Base-by-base conservation (phyloP, 192 early-diverging fungal genomes). In the Spizellomyces sp. region DNA sequence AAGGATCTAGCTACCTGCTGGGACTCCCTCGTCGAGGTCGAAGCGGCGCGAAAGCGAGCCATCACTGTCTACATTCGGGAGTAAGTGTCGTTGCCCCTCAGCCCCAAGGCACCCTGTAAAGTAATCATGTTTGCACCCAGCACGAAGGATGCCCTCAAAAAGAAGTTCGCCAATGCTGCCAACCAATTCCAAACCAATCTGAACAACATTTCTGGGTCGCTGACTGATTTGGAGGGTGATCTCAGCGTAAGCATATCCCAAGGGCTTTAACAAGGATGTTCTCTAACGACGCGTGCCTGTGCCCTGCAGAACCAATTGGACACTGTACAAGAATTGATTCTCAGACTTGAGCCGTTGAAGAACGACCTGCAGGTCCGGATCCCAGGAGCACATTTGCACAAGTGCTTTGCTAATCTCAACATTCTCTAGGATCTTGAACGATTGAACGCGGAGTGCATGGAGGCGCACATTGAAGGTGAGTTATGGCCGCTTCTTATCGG, bases 51-150 rank as follows among this genome's bases (percentile, higher is more conserved):
- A 69, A 92, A 98, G 63, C 88, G 90, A 62, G 77, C 81, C 45
- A 91, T 98, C 67, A 95, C 94, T 74, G 82, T 83, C 63, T 91
- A 91, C 66, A 92, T 98, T 64, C 83, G 92, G 82, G 89, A 91
- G 86, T 90, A 84, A 75, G 84, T 65, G 22, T 2, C 4, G 14
- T 2, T 61, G 27, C 19, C 22, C 59, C 59, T n/a, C 59, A 42
- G 4, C 59, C 41, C 19, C 1, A 54, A n/a, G 50, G n/a, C 48
- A 52, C 4, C 15, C 54, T n/a, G 15, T 55, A 55, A 61, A 27
- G 14, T 19, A 14, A 12, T 61, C 22, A 27, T 42, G 12, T n/a
- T 45, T 48, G 8, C 56, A 19, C 52, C 22, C 64, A 90, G 90
- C 41, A 93, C 90, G 72, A 94, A 95, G 79, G 94, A 96, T 64